phyloP scores from a whole-genome alignment of 164 flowering plant genomes.

The Kalanchoe fedtschenkoi region DNA sequence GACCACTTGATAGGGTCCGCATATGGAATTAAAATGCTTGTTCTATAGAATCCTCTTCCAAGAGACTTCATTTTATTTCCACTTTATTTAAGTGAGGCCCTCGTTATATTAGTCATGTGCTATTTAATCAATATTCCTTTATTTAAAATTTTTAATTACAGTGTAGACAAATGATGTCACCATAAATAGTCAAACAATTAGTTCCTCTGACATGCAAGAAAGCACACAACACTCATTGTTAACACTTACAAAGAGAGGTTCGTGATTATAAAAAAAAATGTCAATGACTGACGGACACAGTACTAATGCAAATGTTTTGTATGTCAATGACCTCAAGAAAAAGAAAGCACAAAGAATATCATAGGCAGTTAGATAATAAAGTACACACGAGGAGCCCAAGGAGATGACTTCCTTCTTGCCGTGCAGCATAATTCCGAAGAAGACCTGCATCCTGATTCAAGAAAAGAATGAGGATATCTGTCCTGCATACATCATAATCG shows the following conservation, averaged over 20 bases:
- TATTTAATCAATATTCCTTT: not conserved
- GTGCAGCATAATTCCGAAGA: constrained; percentile 61
- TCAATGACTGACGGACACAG: too few relatives aligned
- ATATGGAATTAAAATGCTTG: too few relatives aligned
- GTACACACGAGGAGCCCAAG: constrained; percentile 80
- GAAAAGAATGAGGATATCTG: constrained; percentile 92
- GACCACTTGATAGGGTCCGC: too few relatives aligned
- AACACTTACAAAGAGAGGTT: not conserved
- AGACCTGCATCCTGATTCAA: constrained; percentile 86
- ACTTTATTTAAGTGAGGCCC: not conserved
- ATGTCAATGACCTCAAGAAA: not conserved
- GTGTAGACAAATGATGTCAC: not conserved
- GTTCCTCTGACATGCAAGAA: not conserved
- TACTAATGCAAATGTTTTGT: not conserved
- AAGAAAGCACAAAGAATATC: not conserved
- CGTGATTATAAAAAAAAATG: not conserved
- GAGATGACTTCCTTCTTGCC: constrained; percentile 63
- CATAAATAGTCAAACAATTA: not conserved
- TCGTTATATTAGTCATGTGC: not conserved
- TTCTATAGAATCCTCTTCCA: too few relatives aligned
- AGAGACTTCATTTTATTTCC: not conserved
- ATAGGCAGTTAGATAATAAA: not conserved
- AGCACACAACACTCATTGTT: not conserved
- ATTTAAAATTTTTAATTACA: not conserved
- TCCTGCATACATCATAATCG: constrained; percentile 63